phyloP scores from a whole-genome alignment of 371 early-diverging fungal genomes.

The Sporodiniella umbellata region DNA sequence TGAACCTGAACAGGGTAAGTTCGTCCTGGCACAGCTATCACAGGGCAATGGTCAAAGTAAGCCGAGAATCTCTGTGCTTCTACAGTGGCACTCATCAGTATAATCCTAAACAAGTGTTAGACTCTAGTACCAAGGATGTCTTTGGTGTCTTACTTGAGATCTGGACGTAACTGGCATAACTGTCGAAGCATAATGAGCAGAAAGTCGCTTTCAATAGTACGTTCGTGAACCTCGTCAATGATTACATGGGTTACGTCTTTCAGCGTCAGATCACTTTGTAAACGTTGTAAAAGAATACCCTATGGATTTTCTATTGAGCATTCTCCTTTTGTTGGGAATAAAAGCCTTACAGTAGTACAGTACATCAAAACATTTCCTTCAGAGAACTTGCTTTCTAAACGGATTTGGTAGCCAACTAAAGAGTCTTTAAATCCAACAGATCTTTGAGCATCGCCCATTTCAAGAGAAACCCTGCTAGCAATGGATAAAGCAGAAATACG shows the following conservation, averaged over 20 bases:
- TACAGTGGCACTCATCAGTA: conserved; percentile 87
- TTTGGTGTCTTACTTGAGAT: conserved; percentile 55
- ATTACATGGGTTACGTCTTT: conserved; percentile 67
- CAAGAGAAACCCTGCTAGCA: conserved; percentile 83
- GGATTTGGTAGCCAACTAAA: conserved; percentile 84
- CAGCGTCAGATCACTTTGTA: conserved; percentile 61
- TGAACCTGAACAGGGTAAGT: conserved; percentile 75
- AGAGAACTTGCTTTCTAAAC: conserved; percentile 63
- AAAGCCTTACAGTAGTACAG: conserved; percentile 62
- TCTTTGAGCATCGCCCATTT: conserved; percentile 63
- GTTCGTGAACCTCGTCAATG: conserved; percentile 89
- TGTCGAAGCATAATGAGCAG: conserved; percentile 63
- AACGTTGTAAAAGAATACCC: conserved; percentile 70
- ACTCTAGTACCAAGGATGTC: no score
- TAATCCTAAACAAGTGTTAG: conserved; percentile 27
- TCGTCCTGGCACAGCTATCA: conserved; percentile 75
- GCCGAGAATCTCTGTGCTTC: conserved; percentile 61
- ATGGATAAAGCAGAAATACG: conserved; percentile 94
- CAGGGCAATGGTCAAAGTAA: conserved; percentile 69
- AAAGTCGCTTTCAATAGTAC: conserved; percentile 82
- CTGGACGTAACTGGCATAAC: conserved; percentile 45
- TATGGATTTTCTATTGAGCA: no score
- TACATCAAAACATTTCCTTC: conserved; percentile 63
- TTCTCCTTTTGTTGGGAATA: no score
- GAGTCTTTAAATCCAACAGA: conserved; percentile 47